Percentiles rank a stretch among this genome's conserved stretches.
These are phyloP conservation scores for Metarhizium album DNA, from an alignment of 2,329 filamentous ascomycete genomes.

Conservation along the genomic window DNA sequence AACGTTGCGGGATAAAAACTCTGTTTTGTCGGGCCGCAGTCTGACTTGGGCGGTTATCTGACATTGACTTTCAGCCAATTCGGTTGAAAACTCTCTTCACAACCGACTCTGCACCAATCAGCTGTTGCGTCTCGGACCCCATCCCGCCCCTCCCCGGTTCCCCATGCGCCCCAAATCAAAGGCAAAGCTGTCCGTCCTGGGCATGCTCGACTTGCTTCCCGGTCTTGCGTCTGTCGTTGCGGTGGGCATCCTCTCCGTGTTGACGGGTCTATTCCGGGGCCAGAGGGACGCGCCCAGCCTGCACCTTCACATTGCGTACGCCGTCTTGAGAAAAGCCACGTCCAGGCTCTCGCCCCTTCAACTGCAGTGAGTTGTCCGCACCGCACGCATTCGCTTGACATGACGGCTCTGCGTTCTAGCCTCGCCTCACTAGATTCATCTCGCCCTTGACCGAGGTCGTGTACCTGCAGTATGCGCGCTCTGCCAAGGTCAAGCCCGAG, in stretches of 20 bases:
- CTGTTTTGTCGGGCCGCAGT: too few relatives aligned
- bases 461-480: slow-evolving; percentile 11
- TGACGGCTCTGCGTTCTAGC: too few relatives aligned
- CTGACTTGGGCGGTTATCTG: too few relatives aligned
- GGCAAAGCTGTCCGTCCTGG: slow-evolving; percentile 6
- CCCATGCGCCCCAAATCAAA: neutral
- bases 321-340: slow-evolving; percentile 10
- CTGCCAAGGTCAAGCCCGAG: slow-evolving; percentile 6
- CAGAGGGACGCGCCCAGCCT: slow-evolving; percentile 11
- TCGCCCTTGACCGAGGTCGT: slow-evolving; percentile 10
- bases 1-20: too few relatives aligned
- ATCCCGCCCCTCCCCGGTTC: too few relatives aligned
- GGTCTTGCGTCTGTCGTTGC: slow-evolving; percentile 8
- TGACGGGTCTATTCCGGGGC: slow-evolving; percentile 9
- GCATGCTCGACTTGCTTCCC: slow-evolving; percentile 11
- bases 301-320: slow-evolving; percentile 13
- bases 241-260: slow-evolving; percentile 4
- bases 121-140: too few relatives aligned
- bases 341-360: slow-evolving; percentile 10
- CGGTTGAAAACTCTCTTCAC: too few relatives aligned
- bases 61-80: too few relatives aligned
- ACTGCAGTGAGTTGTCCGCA: slow-evolving; percentile 13
- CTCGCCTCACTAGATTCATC: slow-evolving; percentile 6
- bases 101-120: too few relatives aligned
- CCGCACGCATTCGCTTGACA: too few relatives aligned